phyloP scores from a whole-genome alignment of 768 basidiomycete species.

The Pleurotus sapidus region DNA sequence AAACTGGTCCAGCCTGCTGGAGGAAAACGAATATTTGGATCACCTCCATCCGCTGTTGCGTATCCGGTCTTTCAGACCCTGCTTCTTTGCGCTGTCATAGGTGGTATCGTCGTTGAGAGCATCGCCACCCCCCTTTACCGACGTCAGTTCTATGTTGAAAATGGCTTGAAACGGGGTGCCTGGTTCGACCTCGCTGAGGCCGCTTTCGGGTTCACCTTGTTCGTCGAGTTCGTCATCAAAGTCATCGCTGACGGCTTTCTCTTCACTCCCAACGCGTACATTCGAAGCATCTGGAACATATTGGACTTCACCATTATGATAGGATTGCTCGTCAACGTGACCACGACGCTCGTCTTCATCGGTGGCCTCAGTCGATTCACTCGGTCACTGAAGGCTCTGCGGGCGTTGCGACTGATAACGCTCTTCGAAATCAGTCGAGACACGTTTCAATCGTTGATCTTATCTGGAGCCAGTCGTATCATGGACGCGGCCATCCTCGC shows the following conservation, averaged over 20 bases:
- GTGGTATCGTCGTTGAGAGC: constrained; percentile 77
- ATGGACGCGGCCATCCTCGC: constrained; percentile 88
- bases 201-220: constrained; percentile 63
- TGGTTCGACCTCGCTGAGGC: constrained; percentile 90
- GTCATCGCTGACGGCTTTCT: constrained; percentile 89
- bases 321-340: constrained; percentile 73
- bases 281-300: constrained; percentile 89
- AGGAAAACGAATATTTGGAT: constrained; percentile 88
- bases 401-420: constrained; percentile 87
- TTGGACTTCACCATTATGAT: constrained; percentile 84
- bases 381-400: constrained; percentile 81
- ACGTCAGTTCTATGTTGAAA: constrained; percentile 55
- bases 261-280: constrained; percentile 89
- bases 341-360: constrained; percentile 68
- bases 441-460: constrained; percentile 84
- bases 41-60: constrained; percentile 56
- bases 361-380: constrained; percentile 82
- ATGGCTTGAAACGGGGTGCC: constrained; percentile 62
- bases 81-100: constrained; percentile 74
- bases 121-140: constrained; percentile 86
- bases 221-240: constrained; percentile 87
- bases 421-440: constrained; percentile 82
- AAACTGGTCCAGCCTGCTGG: constrained; percentile 77
- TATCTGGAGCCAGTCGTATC: constrained; percentile 82
- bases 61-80: constrained; percentile 73